phyloP scores from a whole-genome alignment of 768 basidiomycete species.

The Lactarius sp. region DNA sequence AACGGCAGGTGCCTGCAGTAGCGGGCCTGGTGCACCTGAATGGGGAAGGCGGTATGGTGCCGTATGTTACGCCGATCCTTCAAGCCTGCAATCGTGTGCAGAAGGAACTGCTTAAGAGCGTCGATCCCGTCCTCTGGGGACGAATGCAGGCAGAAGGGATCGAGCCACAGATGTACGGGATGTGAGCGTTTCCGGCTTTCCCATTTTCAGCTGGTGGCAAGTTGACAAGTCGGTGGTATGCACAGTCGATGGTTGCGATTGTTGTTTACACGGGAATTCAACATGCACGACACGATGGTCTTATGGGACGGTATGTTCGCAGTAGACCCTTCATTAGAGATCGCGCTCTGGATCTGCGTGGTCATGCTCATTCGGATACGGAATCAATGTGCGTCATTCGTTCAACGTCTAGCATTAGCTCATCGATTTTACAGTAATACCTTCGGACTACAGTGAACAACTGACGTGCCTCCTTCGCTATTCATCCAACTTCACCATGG shows the following conservation, averaged over 20 bases:
- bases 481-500: slow-evolving; percentile 48
- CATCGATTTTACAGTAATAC: slow-evolving; percentile 54
- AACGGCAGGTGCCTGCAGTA: slow-evolving; percentile 33
- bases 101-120: slow-evolving; percentile 58
- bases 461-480: slow-evolving; percentile 84
- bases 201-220: not conserved
- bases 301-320: slow-evolving; percentile 98
- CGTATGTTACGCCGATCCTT: slow-evolving; percentile 82
- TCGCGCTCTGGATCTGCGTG: slow-evolving; percentile 84
- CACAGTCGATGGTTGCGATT: slow-evolving; percentile 87
- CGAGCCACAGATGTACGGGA: slow-evolving; percentile 96
- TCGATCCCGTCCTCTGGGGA: slow-evolving; percentile 77
- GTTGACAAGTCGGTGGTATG: slow-evolving; percentile 18
- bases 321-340: slow-evolving; percentile 68
- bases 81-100: slow-evolving; percentile 79
- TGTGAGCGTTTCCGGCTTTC: slow-evolving; percentile 49
- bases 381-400: slow-evolving; percentile 61
- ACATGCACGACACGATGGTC: slow-evolving; percentile 70
- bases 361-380: slow-evolving; percentile 95
- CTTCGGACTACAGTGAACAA: slow-evolving; percentile 81
- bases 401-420: slow-evolving; percentile 1
- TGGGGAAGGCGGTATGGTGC: slow-evolving; percentile 45
- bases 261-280: slow-evolving; percentile 90
- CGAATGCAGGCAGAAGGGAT: slow-evolving; percentile 74
- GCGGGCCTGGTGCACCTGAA: slow-evolving; percentile 44